Percentiles rank a stretch among this genome's conserved stretches.
Conservation (phyloP, 2,329 filamentous ascomycete genomes). For the Thyridium curvatum region DNA sequence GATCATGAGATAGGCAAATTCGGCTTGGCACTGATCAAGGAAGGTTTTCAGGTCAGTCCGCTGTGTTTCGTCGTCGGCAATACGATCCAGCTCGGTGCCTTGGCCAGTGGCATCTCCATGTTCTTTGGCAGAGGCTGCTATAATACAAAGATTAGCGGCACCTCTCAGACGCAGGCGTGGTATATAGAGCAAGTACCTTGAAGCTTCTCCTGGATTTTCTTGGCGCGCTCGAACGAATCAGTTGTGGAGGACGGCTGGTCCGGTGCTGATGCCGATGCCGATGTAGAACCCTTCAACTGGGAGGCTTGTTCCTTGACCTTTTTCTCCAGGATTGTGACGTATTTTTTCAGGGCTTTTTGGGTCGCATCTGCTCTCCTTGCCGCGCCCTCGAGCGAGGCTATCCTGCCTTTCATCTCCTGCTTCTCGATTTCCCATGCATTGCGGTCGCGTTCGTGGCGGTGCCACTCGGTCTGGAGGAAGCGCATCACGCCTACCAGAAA, state of each 20-base stretch:
- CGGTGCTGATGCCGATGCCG: constrained; percentile 25
- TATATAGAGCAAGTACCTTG: constrained; percentile 29
- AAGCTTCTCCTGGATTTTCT: constrained; percentile 51
- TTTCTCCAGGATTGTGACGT: constrained; percentile 82
- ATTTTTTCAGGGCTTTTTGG: constrained; percentile 84
- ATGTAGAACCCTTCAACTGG: constrained; percentile 52
- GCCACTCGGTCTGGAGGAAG: constrained; percentile 98
- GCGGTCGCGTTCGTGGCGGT: constrained; percentile 92
- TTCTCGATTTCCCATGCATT: constrained; percentile 99
- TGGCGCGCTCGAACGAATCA: constrained; percentile 42
- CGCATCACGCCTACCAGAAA: constrained; percentile 78
- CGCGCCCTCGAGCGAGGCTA: constrained; percentile 89
- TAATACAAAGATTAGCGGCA: constrained; percentile 4
- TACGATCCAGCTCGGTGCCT: constrained; percentile 37
- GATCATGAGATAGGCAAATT: constrained; percentile 64
- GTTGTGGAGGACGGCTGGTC: constrained; percentile 30
- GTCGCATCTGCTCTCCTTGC: constrained; percentile 79
- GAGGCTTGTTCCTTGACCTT: constrained; percentile 78
- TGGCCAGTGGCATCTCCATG: constrained; percentile 26
- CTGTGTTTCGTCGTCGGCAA: constrained; percentile 42
- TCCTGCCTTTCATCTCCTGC: constrained; percentile 97
- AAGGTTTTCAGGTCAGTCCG: constrained; percentile 52
- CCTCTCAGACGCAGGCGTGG: not conserved
- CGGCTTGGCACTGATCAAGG: constrained; percentile 57
- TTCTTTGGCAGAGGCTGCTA: too few species aligned